Evolutionary conservation across 2,329 filamentous ascomycete species (phyloP), one percentile per base, ranked within the genome.

Genomic region (Cadophora luteo-olivacea): DNA sequence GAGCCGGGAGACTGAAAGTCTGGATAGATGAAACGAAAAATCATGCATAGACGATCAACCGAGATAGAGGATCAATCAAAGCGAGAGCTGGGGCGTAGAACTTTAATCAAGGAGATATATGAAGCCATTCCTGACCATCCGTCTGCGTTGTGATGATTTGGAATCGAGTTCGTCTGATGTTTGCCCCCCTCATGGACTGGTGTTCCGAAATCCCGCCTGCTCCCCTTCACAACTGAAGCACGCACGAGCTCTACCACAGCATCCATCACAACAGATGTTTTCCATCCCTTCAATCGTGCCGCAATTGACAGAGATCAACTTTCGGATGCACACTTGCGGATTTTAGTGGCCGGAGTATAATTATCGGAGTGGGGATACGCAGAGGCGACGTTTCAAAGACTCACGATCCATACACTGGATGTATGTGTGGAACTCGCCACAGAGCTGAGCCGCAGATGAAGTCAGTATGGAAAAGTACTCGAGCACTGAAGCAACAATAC

Each of bases 61-160:
- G 49, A 29, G 49, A 66, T 62, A 49, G 45, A 62, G n/a, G 25
- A 62, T 32, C 24, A 62, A 49, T 48, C 60, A 62, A 62, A 49
- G 29, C 38, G 24, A 51, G 19, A 3, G 41, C 41, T 51, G 19
- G 25, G 60, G 24, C 57, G 57, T 49, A 12, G 16, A 62, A 32
- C 14, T 48, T 62, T 62, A 62, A 48, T 62, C 60, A 49, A 62
- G 24, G 19, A 33, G 60, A 62, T 62, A 62, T 51, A 62, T 62
- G 41, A 62, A 62, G 38, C 48, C 60, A 32, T 22, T 49, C 38
- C 24, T 12, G 60, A 33, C 41, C 60, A 12, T 51, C 41, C 29
- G 25, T 29, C 33, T 32, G 14, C 36, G 25, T 49, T 62, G 24
- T 49, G 24, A 62, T 33, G 16, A 49, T 49, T 49, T 51, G 45